phyloP scores from a whole-genome alignment of 1,284 basidiomycete species.

The Serendipita sp. region DNA sequence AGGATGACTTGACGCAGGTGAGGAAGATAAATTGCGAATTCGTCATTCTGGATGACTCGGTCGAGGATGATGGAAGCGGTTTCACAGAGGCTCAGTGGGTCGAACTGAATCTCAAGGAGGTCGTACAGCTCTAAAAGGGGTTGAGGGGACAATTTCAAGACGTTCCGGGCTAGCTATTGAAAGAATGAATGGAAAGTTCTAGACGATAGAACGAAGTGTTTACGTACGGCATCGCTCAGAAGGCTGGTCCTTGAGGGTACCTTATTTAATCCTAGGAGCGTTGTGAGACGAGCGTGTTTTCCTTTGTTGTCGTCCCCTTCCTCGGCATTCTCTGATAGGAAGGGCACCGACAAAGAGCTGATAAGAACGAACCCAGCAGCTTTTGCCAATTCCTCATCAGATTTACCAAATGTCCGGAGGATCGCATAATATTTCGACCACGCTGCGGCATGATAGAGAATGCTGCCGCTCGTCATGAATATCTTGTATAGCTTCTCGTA shows the following conservation, averaged over 20 bases:
- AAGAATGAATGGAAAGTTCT: constrained; percentile 9
- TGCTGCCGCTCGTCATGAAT: constrained; percentile 86
- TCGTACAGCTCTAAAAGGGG: constrained; percentile 73
- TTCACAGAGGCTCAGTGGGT: constrained; percentile 79
- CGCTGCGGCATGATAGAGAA: constrained; percentile 92
- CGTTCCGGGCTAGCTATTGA: constrained; percentile 62
- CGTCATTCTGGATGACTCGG: constrained; percentile 34
- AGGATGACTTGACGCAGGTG: constrained; percentile 87
- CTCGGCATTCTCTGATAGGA: constrained; percentile 45
- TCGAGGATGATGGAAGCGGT: constrained; percentile 74
- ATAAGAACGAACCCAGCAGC: constrained; percentile 89
- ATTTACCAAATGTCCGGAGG: constrained; percentile 43
- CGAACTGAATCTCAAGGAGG: constrained; percentile 88
- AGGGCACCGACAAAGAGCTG: constrained; percentile 86
- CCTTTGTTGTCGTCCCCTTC: constrained; percentile 60
- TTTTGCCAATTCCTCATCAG: constrained; percentile 62
- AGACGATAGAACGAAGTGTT: not conserved
- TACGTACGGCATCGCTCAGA: constrained; percentile 69
- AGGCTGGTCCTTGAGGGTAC: constrained; percentile 80
- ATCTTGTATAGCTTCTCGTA: constrained; percentile 97
- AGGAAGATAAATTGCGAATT: constrained; percentile 71
- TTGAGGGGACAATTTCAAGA: constrained; percentile 70
- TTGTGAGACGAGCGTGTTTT: constrained; percentile 65
- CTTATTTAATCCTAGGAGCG: constrained; percentile 73
- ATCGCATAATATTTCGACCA: constrained; percentile 79